Conservation (phyloP, 2,329 filamentous ascomycete species). For the Iodosphaeria phyllophila region DNA sequence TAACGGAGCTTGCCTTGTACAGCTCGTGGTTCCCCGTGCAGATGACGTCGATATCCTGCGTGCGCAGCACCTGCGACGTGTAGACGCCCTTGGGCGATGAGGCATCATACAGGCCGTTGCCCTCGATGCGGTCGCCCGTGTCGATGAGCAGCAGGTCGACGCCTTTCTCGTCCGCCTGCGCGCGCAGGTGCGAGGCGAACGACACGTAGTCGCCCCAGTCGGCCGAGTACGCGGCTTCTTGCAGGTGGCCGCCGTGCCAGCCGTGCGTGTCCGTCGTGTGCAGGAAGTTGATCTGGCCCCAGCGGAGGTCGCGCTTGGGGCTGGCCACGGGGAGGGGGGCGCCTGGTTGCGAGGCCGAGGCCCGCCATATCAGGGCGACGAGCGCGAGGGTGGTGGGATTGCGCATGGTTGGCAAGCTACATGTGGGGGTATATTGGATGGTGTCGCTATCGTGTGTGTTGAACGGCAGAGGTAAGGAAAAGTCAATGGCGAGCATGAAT, state of each 20-base stretch:
- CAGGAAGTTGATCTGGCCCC: slow-evolving; percentile 94
- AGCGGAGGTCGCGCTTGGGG: slow-evolving; percentile 67
- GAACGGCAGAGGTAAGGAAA: too few species aligned
- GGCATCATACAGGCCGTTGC: slow-evolving; percentile 85
- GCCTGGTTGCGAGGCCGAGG: slow-evolving; percentile 50
- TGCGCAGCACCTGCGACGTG: slow-evolving; percentile 68
- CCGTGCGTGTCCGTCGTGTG: slow-evolving; percentile 94
- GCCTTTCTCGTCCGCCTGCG: slow-evolving; percentile 58
- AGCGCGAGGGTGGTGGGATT: too few species aligned
- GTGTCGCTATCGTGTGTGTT: too few species aligned
- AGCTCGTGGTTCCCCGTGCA: slow-evolving; percentile 91
- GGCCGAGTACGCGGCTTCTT: slow-evolving; percentile 83
- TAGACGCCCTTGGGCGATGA: slow-evolving; percentile 77
- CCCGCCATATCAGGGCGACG: too few species aligned
- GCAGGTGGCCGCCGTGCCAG: slow-evolving; percentile 84
- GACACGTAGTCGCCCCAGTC: slow-evolving; percentile 98
- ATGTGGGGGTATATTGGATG: too few species aligned
- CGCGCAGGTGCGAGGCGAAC: slow-evolving; percentile 67
- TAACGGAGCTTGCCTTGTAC: slow-evolving; percentile 62
- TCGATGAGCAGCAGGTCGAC: slow-evolving; percentile 84
- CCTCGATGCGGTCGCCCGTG: slow-evolving; percentile 83
- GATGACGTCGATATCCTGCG: slow-evolving; percentile 70
- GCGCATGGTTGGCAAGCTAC: too few species aligned
- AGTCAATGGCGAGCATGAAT: too few species aligned
- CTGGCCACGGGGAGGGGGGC: slow-evolving; percentile 62